Percentiles rank a stretch among this genome's conserved stretches.
phyloP scores from a whole-genome alignment of 2,329 filamentous ascomycete genomes.

The Aspergillus fumigatus region DNA sequence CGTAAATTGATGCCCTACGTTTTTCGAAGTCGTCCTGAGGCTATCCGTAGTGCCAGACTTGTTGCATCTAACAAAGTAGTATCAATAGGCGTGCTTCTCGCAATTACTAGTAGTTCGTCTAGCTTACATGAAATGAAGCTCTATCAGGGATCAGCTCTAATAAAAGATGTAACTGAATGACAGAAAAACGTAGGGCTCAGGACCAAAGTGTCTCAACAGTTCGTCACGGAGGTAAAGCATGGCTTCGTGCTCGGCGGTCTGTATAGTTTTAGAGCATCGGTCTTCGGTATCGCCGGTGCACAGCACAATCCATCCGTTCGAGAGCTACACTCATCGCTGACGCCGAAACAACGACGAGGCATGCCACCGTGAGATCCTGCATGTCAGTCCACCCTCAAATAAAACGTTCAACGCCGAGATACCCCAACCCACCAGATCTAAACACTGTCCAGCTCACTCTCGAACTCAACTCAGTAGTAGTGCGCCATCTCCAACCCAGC shows the following conservation, averaged over 20 bases:
- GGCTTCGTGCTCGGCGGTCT: neutral
- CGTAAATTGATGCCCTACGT: neutral
- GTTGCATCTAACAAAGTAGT: neutral
- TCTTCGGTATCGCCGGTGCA: neutral
- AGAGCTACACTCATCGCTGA: neutral
- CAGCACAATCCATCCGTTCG: neutral
- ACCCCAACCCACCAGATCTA: neutral
- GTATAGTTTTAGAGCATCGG: neutral
- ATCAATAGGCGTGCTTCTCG: neutral
- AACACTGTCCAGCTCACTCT: conserved; percentile 1
- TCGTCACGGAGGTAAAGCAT: neutral
- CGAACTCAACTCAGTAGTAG: conserved; percentile 57
- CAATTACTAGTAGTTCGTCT: neutral
- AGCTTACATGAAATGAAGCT: neutral
- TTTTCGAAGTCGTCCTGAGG: neutral
- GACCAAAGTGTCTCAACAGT: neutral
- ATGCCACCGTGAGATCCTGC: neutral
- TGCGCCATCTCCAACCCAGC: conserved; percentile 96
- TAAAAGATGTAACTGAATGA: neutral
- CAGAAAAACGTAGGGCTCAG: neutral
- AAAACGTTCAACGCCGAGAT: neutral
- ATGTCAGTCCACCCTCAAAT: neutral
- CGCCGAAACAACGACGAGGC: neutral
- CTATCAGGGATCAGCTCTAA: neutral
- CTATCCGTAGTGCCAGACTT: neutral